phyloP scores from a whole-genome alignment of 768 basidiomycete genomes.

The Podaxis rugospora region DNA sequence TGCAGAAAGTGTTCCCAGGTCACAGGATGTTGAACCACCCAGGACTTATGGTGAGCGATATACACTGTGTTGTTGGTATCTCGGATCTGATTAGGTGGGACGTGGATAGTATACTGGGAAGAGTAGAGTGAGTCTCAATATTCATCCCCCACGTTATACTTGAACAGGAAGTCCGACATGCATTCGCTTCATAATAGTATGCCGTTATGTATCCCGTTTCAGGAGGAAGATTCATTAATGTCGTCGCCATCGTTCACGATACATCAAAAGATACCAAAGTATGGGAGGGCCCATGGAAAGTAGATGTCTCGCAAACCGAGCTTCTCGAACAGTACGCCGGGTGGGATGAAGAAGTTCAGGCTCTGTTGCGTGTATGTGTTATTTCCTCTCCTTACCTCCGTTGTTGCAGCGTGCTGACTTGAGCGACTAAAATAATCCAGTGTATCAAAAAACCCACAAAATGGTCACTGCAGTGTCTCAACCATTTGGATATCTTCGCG shows the following conservation, averaged over 20 bases:
- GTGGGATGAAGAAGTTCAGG: conserved; percentile 15
- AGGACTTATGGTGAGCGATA: conserved; percentile 19
- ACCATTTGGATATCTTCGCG: conserved; percentile 33
- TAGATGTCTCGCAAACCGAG: conserved; percentile 13
- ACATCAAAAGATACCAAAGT: conserved; percentile 11
- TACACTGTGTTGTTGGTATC: neutral
- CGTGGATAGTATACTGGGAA: conserved; percentile 26
- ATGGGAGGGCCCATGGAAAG: conserved; percentile 15
- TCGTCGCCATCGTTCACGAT: conserved; percentile 34
- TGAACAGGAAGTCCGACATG: neutral
- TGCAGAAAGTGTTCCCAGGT: conserved; percentile 22
- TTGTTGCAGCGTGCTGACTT: neutral
- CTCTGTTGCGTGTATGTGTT: conserved; percentile 15
- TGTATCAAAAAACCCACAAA: conserved; percentile 30
- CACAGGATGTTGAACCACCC: conserved; percentile 19
- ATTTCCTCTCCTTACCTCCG: neutral
- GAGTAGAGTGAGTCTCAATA: conserved; percentile 19
- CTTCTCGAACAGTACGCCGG: conserved; percentile 10
- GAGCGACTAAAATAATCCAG: conserved; percentile 16
- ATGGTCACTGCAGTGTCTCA: conserved; percentile 42
- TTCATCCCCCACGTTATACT: neutral
- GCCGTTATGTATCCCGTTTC: conserved; percentile 45
- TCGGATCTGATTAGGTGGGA: neutral
- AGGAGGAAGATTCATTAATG: conserved; percentile 41
- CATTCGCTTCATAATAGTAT: conserved; percentile 26